Base-by-base conservation (phyloP, 305 asterid species). In the Vinca major region DNA sequence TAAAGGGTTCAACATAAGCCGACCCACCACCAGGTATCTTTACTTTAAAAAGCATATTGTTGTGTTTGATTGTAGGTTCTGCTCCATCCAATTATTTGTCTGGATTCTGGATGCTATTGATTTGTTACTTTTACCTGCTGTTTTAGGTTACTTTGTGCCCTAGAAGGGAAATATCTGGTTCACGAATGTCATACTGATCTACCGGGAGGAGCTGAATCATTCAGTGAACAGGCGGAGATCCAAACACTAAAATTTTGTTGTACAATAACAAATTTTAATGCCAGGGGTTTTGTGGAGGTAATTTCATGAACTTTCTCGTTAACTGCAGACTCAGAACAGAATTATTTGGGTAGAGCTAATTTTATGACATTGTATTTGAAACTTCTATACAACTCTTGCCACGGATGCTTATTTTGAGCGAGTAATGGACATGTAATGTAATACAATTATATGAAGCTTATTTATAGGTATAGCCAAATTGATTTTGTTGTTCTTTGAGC, bases 271-370 rank as follows among this genome's bases (percentile, higher is more conserved):
- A 75, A 87, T 79, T 78, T 85, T 71, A 79, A 78, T 26, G 99
- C 96, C 74, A 89, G 99, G 84, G 99, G 99, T 64, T 94, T 91
- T 74, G 80, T 94, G 62, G 99, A 93, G 99, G 99, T 92, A 71
- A 54, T 43, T 17, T 40, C 7, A 41, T 78, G 43, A 36, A 45
- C 4, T 68, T 57, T 74, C 53, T 49, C 55, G 39, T 69, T 56
- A 52, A 48, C 50, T 48, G 61, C 63, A 19, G 51, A 54, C 65
- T 54, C 20, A 33, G 9, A 10, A 21, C 37, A 37, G 2, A 17
- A 12, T 9, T 52, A 50, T 60, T 21, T 52, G 47, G 67, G 33
- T 49, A 44, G 3, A 7, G 11, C 44, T 12, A 61, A 41, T 61
- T 61, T 8, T 61, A 5, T 14, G 7, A 7, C 45, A 26, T 0